These are phyloP conservation scores for Phytophthora multivora DNA, from an alignment of 352 stramenopile species.

Conservation along the genomic window DNA sequence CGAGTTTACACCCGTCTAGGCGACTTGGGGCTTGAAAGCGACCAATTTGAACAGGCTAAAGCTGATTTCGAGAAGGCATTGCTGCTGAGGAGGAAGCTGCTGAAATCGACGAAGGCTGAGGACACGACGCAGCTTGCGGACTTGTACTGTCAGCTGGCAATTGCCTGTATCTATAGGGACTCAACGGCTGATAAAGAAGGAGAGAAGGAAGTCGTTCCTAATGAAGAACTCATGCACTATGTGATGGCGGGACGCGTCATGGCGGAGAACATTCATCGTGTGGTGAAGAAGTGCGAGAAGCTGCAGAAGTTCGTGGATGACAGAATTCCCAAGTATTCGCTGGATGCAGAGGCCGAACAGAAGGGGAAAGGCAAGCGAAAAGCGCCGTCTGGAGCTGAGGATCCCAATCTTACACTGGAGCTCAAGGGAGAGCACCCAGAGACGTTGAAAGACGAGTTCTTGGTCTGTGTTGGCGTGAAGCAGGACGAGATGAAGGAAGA, in stretches of 20 bases:
- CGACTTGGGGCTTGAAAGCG: slow-evolving; percentile 82
- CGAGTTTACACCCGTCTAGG: slow-evolving; percentile 82
- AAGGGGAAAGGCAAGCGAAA: slow-evolving; percentile 84
- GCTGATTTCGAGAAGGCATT: slow-evolving; percentile 83
- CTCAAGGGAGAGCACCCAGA: slow-evolving; percentile 63
- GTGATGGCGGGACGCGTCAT: slow-evolving; percentile 82
- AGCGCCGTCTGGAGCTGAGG: slow-evolving; percentile 11
- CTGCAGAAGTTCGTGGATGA: slow-evolving; percentile 57
- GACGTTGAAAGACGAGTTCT: slow-evolving; percentile 59
- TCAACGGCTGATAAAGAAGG: slow-evolving; percentile 30
- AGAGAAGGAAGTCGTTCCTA: slow-evolving; percentile 29
- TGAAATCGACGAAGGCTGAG: slow-evolving; percentile 59
- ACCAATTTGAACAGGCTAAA: slow-evolving; percentile 78
- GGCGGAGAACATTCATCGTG: slow-evolving; percentile 79
- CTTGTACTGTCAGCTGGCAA: slow-evolving; percentile 83
- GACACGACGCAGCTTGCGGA: slow-evolving; percentile 85
- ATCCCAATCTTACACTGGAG: slow-evolving; percentile 35
- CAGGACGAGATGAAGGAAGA: slow-evolving; percentile 34
- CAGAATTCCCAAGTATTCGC: slow-evolving; percentile 59
- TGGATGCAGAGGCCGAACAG: slow-evolving; percentile 18
- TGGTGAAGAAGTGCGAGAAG: slow-evolving; percentile 44
- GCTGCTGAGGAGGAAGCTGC: slow-evolving; percentile 70
- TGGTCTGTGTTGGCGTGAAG: slow-evolving; percentile 47
- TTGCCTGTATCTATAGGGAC: slow-evolving; percentile 86
- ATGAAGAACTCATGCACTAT: slow-evolving; percentile 79